Conservation (phyloP, 2,329 filamentous ascomycete species). For the Aspergillus chevalieri region DNA sequence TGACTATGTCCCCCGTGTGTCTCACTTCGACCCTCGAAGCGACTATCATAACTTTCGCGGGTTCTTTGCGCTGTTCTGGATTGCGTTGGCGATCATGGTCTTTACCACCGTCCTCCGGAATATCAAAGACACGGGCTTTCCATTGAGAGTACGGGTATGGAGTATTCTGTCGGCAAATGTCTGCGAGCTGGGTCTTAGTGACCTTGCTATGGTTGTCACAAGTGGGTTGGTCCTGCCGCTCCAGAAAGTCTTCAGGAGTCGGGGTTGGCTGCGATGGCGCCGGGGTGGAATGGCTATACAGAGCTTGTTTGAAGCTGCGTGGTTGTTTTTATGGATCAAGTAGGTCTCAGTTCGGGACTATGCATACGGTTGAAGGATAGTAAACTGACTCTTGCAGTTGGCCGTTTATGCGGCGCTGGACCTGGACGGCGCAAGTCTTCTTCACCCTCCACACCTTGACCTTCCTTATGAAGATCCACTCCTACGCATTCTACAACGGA, state of each 20-base stretch:
- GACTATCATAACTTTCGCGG: conserved; percentile 92
- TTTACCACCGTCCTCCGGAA: conserved; percentile 90
- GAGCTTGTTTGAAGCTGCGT: conserved; percentile 70
- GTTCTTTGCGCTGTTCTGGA: conserved; percentile 98
- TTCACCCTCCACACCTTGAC: conserved; percentile 85
- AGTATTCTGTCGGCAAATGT: conserved; percentile 80
- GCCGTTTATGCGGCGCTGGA: conserved; percentile 82
- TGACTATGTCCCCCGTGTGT: conserved; percentile 83
- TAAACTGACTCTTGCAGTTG: conserved; percentile 43
- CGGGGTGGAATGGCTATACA: conserved; percentile 74
- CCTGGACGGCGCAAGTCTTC: conserved; percentile 96
- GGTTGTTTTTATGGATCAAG: conserved; percentile 76
- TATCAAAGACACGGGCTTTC: conserved; percentile 85
- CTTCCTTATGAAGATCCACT: conserved; percentile 98
- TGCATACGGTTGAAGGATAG: not conserved
- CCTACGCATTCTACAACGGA: conserved; percentile 96
- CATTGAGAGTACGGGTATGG: conserved; percentile 82
- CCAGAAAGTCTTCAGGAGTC: conserved; percentile 60
- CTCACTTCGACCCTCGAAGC: conserved; percentile 88
- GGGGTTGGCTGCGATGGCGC: conserved; percentile 62
- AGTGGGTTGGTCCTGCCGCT: conserved; percentile 68
- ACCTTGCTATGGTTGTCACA: conserved; percentile 75
- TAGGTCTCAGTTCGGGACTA: conserved; percentile 28
- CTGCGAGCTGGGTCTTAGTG: conserved; percentile 76
- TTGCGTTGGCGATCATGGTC: conserved; percentile 92